Conservation (phyloP, 2,329 filamentous ascomycete genomes). For the Exophiala sideris region DNA sequence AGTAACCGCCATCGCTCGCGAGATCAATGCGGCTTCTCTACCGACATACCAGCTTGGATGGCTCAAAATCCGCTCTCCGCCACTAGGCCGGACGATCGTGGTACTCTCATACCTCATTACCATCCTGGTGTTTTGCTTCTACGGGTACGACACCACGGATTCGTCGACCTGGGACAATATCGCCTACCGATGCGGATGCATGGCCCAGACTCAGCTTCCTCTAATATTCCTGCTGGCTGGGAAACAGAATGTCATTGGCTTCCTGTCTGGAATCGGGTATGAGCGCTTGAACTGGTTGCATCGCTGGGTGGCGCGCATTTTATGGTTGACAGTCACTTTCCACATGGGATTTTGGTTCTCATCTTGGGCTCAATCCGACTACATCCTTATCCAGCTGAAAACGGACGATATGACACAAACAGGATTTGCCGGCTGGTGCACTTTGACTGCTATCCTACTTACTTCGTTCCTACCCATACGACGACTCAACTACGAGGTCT, state of each 20-base stretch:
- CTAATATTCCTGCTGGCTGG: constrained; percentile 55
- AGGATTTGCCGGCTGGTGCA: constrained; percentile 52
- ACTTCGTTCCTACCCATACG: constrained; percentile 51
- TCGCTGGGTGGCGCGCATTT: constrained; percentile 49
- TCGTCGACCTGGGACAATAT: constrained; percentile 54
- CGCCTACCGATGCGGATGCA: constrained; percentile 54
- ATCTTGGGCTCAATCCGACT: constrained; percentile 51
- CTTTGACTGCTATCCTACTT: constrained; percentile 52
- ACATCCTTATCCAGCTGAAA: constrained; percentile 47
- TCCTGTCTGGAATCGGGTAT: constrained; percentile 47
- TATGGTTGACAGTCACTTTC: constrained; percentile 53
- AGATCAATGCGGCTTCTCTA: constrained; percentile 47
- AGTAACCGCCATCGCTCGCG: constrained; percentile 52
- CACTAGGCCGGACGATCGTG: constrained; percentile 37
- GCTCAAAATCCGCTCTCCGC: constrained; percentile 33
- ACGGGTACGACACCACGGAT: constrained; percentile 50
- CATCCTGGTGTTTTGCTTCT: constrained; percentile 44
- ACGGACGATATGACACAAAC: constrained; percentile 49
- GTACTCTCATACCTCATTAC: constrained; percentile 30
- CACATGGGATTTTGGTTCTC: constrained; percentile 56
- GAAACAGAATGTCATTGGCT: constrained; percentile 53
- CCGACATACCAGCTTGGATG: constrained; percentile 34
- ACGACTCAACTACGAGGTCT: constrained; percentile 51
- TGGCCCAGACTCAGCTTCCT: constrained; percentile 53
- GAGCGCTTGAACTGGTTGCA: constrained; percentile 54